Conservation (phyloP, 2,329 filamentous ascomycete genomes). For the Fusarium keratoplasticum region DNA sequence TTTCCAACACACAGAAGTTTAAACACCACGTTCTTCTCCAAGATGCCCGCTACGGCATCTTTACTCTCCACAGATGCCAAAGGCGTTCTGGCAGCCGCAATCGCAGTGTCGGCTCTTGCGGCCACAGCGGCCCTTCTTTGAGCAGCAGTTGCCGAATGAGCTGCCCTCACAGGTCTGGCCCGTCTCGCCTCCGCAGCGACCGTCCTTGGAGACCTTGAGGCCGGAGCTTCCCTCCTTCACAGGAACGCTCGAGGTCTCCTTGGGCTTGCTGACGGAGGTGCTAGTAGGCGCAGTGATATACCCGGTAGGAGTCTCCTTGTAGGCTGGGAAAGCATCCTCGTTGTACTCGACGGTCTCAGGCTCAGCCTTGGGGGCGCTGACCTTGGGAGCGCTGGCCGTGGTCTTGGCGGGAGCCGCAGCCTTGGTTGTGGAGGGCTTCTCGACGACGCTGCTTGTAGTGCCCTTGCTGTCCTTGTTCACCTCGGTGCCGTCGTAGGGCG, state of each 20-base stretch:
- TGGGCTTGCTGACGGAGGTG: constrained; percentile 16
- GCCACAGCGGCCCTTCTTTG: constrained; percentile 53
- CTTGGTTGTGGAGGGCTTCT: constrained; percentile 10
- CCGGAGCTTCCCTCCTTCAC: constrained; percentile 12
- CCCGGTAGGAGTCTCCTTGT: constrained; percentile 24
- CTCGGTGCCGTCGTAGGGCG: constrained; percentile 40
- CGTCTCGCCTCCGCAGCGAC: constrained; percentile 53
- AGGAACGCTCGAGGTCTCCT: constrained; percentile 28
- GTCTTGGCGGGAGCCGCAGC: constrained; percentile 13
- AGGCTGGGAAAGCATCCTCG: constrained; percentile 9
- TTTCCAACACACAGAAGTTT: neutral
- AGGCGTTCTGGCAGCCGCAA: constrained; percentile 51
- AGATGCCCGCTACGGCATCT: neutral
- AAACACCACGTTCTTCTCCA: neutral
- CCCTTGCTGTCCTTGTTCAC: constrained; percentile 24
- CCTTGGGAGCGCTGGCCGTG: constrained; percentile 15
- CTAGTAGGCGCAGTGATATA: constrained; percentile 9
- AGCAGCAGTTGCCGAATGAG: constrained; percentile 58
- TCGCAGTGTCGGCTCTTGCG: constrained; percentile 50
- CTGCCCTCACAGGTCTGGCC: constrained; percentile 57
- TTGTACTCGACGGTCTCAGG: constrained; percentile 22
- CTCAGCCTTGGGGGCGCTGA: constrained; percentile 9
- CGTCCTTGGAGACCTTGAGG: constrained; percentile 52
- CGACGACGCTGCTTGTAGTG: constrained; percentile 10
- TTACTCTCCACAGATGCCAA: constrained; percentile 48